Evolutionary conservation across 2,329 filamentous ascomycete genomes (phyloP).

Genomic region (Tolypocladium paradoxum): DNA sequence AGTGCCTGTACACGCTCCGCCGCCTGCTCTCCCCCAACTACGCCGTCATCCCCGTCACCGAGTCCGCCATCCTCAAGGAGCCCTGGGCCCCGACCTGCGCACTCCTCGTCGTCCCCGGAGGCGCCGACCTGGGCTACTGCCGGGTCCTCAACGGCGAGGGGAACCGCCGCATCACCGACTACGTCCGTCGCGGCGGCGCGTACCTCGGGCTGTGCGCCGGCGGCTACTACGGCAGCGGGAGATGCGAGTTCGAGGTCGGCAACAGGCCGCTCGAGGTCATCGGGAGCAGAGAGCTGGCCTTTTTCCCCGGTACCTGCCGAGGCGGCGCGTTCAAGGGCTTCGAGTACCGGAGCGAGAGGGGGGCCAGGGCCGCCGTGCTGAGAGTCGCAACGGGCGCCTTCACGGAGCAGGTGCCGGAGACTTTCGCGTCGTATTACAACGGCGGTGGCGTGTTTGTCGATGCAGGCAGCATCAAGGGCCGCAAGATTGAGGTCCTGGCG

Average conservation of each 20-base stretch:
- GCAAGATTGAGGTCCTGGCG: conserved; percentile 71
- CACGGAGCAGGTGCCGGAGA: conserved; percentile 41
- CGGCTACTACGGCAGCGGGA: conserved; percentile 74
- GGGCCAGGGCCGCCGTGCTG: conserved; percentile 62
- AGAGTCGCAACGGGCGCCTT: conserved; percentile 53
- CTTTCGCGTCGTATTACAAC: conserved; percentile 78
- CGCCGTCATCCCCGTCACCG: conserved; percentile 77
- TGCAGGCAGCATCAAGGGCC: conserved; percentile 47
- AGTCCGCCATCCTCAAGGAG: conserved; percentile 73
- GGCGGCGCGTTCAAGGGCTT: conserved; percentile 86
- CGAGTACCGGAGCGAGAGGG: conserved; percentile 77
- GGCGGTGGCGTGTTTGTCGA: conserved; percentile 90
- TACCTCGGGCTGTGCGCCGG: conserved; percentile 93
- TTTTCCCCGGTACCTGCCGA: conserved; percentile 79
- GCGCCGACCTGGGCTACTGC: conserved; percentile 89
- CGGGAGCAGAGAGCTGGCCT: conserved; percentile 72
- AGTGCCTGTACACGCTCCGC: conserved; percentile 78
- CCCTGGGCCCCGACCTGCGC: conserved; percentile 85
- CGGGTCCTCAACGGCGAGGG: conserved; percentile 77
- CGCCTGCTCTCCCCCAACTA: conserved; percentile 82
- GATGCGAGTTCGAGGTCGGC: conserved; percentile 88
- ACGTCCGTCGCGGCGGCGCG: conserved; percentile 71
- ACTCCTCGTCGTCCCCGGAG: conserved; percentile 83
- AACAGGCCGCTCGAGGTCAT: conserved; percentile 69
- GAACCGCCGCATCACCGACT: conserved; percentile 75